Base-by-base conservation (phyloP, 2,329 filamentous ascomycete species). In the Aspergillus neoniger region DNA sequence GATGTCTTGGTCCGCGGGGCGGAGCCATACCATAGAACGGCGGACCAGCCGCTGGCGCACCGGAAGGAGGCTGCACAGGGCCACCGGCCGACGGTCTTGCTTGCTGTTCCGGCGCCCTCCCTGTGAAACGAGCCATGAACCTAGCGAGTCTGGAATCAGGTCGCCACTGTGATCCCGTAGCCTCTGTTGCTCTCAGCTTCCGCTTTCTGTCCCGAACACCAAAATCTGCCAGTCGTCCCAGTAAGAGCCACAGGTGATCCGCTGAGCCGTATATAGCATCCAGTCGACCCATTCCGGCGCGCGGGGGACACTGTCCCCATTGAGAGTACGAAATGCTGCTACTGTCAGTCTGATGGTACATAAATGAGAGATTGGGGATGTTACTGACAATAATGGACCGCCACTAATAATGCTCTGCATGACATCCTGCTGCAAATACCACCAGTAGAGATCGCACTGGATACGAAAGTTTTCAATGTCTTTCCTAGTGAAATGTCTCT, bases 401-500 rank as follows among this genome's bases (percentile, higher is more conserved):
- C 92, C 94, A 66, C 93, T 95, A 23, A 98, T 80, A 62, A 97
- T 86, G 72, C 91, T 92, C 74, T 97, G 94, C 68, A 94, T 96
- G 8, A 91, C 87, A 74, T 98, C 95, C 81, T 97, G 95, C 76
- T 96, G 96, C 69, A 86, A 89, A 73, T 93, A 97, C 91, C 92
- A 97, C 93, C 94, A 99, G 72, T 90, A 96, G 5, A 98, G 78
- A 76, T 98, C 95, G 65, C 90, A 87, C 41, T 95, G 82, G 15
- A 90, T 88, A 69, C 95, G 90, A 70, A 91, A 96, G 43, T 85
- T 88, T 63, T 91, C 88, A 51, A 96, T 83, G 62, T 98, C 93
- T 63, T 80, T 80, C 15, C 74, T 71, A 9, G 77, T 76, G 30
- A 80, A 78, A 56, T 75, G 64, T 69, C 55, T 77, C 67, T 65